Evolutionary conservation across 306 rosid genomes (phyloP).

Genomic region (Sicyos edulis): DNA sequence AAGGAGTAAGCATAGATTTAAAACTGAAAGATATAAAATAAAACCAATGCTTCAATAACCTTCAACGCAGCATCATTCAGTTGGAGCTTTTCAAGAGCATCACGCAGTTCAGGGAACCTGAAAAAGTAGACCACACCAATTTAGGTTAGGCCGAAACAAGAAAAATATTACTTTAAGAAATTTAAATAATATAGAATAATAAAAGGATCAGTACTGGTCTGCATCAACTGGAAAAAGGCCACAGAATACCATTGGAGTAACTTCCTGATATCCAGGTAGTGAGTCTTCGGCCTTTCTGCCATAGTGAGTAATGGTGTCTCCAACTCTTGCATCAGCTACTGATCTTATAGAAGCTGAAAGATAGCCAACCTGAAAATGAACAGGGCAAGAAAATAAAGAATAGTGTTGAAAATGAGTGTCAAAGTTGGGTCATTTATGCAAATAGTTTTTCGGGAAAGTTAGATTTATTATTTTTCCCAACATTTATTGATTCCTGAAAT

Average conservation of each 20-base stretch:
- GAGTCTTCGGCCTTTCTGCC: slow-evolving; percentile 58
- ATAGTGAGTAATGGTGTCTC: slow-evolving; percentile 73
- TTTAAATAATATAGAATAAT: not conserved
- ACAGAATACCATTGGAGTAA: slow-evolving; percentile 92
- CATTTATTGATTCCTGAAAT: not conserved
- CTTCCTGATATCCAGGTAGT: slow-evolving; percentile 89
- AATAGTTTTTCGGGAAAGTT: not conserved
- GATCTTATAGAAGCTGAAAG: slow-evolving; percentile 91
- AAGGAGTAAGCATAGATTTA: too few species aligned
- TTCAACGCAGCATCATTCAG: slow-evolving; percentile 93
- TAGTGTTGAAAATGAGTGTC: slow-evolving; percentile 7
- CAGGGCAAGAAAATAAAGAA: slow-evolving; percentile 14
- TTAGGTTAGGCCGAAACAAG: not conserved
- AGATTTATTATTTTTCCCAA: not conserved
- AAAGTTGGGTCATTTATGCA: not conserved
- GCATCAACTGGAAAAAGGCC: slow-evolving; percentile 98
- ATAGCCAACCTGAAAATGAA: slow-evolving; percentile 67
- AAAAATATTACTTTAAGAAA: too few species aligned
- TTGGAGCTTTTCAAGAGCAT: slow-evolving; percentile 94
- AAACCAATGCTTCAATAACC: slow-evolving; percentile 33
- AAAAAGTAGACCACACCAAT: slow-evolving; percentile 13
- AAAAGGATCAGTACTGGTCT: slow-evolving; percentile 65
- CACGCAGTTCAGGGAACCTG: slow-evolving; percentile 89
- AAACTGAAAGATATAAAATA: not conserved
- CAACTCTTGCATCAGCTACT: slow-evolving; percentile 96